A percentile compares a stretch with the other conserved stretches of the same genome.
Evolutionary conservation across 306 rosid species (phyloP).

Genomic region (Ziziphus jujuba): DNA sequence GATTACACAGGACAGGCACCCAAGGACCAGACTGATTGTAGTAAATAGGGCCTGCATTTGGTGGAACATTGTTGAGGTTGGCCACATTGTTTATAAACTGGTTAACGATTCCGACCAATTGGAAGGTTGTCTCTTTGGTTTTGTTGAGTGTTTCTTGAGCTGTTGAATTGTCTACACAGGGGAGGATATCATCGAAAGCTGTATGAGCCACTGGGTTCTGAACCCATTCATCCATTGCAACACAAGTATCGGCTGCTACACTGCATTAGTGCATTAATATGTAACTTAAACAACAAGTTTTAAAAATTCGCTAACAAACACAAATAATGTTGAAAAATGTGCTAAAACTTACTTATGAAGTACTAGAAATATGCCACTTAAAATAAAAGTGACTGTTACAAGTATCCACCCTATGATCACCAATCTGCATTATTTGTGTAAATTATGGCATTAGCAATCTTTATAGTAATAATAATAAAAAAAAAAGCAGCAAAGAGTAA

Average conservation of each 20-base stretch:
- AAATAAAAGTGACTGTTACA: conserved; percentile 48
- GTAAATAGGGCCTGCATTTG: neutral
- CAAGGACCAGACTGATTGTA: conserved; percentile 54
- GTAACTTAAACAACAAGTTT: too few species aligned
- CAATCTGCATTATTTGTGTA: conserved; percentile 35
- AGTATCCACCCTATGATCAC: conserved; percentile 65
- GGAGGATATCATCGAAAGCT: conserved; percentile 36
- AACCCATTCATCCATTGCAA: conserved; percentile 59
- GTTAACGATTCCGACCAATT: conserved; percentile 20
- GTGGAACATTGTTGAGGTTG: conserved; percentile 27
- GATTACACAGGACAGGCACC: conserved; percentile 52
- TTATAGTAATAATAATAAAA: neutral
- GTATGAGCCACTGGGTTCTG: conserved; percentile 32
- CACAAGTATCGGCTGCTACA: conserved; percentile 50
- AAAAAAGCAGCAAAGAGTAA: neutral
- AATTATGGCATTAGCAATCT: neutral
- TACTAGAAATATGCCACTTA: conserved; percentile 57
- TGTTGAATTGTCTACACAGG: conserved; percentile 34
- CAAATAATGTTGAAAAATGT: neutral
- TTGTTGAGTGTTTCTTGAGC: conserved; percentile 13
- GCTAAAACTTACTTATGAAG: conserved; percentile 60
- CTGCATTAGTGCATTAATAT: conserved; percentile 8
- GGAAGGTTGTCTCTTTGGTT: conserved; percentile 31
- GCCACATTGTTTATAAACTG: conserved; percentile 19
- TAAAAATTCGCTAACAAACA: neutral